Base-by-base conservation (phyloP, 1,284 basidiomycete species). In the Tylopilus sp. region DNA sequence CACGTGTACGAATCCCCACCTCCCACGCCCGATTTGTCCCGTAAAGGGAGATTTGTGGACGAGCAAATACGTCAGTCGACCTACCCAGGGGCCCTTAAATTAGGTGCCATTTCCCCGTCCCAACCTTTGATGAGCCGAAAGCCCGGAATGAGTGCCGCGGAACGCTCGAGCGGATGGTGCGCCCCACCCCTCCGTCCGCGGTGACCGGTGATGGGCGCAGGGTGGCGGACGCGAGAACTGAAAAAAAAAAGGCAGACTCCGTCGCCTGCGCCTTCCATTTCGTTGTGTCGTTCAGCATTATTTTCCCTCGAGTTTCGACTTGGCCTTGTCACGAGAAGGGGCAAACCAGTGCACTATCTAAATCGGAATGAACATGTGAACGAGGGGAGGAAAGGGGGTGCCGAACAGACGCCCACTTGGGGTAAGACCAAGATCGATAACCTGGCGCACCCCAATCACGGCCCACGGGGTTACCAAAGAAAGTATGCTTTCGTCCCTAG, bases 91-190 rank as follows among this genome's bases (percentile, higher is more conserved):
- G 49, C 26, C 48, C 29, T 38, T 56, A 45, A 40, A 55, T 55
- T 45, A 19, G 37, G 13, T 26, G 16, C 12, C 39, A 10, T n/a
- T 34, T 18, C 38, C 41, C 30, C 21, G 21, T 6, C 25, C 44
- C 30, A 31, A 23, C 36, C 15, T 8, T 37, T 23, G 21, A 23
- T 23, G 21, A 23, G 21, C 21, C 58, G 44, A 44, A 45, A 40
- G 6, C 18, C 53, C 46, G 50, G 59, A 53, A 47, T 46, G 38
- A 64, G 41, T 18, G 46, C 64, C 59, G 63, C 63, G 60, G 59
- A 58, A 64, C 15, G 44, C 42, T 59, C 60, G 56, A 51, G 35
- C 12, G 23, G 25, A 21, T 9, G 31, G 37, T 19, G 16, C 48
- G 35, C 39, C 37, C 26, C n/a, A 8, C 11, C 18, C 15, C 8